Base-by-base conservation (phyloP, 2,329 filamentous ascomycete species). In the Alternaria atra region DNA sequence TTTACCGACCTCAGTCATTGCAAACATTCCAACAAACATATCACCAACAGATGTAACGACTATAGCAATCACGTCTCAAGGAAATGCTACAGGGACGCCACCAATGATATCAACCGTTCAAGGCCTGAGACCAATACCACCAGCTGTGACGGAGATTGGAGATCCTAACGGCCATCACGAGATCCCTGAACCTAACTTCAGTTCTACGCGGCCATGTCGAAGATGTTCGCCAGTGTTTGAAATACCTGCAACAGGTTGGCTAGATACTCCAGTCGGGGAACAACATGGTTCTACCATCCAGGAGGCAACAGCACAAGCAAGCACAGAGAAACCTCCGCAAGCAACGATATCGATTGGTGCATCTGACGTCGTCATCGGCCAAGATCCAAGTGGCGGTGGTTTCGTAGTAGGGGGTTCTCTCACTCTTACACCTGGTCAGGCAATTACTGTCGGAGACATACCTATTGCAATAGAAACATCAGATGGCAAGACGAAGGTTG, bases 91-190 rank as follows among this genome's bases (percentile, higher is more conserved):
- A 35, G 32, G 43, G 12, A 52, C 39, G 29, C 39, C 52, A 42
- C 46, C 51, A 25, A 73, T 72, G 65, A 51, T 52, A 40, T 72
- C 70, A 29, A 74, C 66, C 20, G 60, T 72, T 30, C 61, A 75
- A 67, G 63, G 58, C 23, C 60, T 74, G 2, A 60, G 50, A 60
- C 73, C 73, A 25, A 70, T 72, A 48, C 70, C 72, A 23, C 64
- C 67, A 23, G 63, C 63, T 12, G 68, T 64, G 39, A 73, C 66
- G 30, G 61, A 67, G 10, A 55, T 65, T 6, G 73, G 72, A 17
- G 66, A 74, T 25, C 73, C 73, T 1, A 61, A 74, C 42, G 74
- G 73, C 9, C 73, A 75, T 50, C 69, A 75, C 58, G 74, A 76
- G 39, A 72, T 75, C 25, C 64, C 69, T 6, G 73, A 75, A 56